phyloP scores from a whole-genome alignment of 257 asterid species.

The Solanum medicagineum region DNA sequence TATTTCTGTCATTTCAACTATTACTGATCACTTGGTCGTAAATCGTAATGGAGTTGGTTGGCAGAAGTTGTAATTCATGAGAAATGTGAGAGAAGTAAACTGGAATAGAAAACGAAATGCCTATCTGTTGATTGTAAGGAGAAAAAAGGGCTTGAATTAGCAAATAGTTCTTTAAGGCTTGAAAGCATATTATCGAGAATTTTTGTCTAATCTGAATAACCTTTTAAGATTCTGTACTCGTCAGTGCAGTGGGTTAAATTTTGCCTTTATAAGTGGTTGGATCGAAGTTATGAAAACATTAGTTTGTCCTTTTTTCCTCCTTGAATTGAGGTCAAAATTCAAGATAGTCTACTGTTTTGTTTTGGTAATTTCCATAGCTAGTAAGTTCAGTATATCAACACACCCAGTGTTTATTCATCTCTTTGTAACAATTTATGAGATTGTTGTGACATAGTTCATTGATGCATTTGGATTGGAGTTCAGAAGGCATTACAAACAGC shows the following conservation, averaged over 20 bases:
- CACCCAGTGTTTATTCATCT: too few relatives aligned
- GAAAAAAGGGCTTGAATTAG: neutral
- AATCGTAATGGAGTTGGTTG: neutral
- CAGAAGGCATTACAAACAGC: neutral
- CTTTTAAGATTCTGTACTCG: neutral
- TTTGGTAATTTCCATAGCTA: too few relatives aligned
- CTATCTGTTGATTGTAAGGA: neutral
- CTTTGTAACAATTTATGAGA: neutral
- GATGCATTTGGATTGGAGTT: neutral
- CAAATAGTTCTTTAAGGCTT: neutral
- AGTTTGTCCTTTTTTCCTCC: neutral
- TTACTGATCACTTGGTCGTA: neutral
- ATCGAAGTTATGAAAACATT: neutral
- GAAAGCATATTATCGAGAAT: too few relatives aligned
- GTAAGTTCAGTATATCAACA: neutral
- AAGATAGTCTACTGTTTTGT: neutral
- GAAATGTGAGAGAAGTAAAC: neutral
- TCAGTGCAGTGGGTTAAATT: neutral
- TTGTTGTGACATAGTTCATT: neutral
- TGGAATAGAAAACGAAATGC: neutral
- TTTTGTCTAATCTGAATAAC: too few relatives aligned
- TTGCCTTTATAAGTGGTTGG: neutral
- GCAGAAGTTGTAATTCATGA: neutral
- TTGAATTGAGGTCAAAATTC: neutral
- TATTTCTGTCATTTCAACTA: neutral